phyloP scores from a whole-genome alignment of 768 basidiomycete species.

The Amanita rubescens region DNA sequence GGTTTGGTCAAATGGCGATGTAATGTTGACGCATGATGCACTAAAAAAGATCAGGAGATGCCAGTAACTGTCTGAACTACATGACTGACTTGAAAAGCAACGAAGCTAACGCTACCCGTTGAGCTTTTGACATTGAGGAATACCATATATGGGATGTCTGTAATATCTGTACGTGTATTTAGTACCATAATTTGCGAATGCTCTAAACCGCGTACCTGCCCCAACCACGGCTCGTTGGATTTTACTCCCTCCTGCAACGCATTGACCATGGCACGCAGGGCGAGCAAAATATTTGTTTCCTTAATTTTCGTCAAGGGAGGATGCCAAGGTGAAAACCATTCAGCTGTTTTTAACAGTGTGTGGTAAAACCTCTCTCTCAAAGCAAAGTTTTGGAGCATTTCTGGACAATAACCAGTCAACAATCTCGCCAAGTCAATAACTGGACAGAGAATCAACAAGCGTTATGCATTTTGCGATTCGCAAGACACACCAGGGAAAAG shows the following conservation, averaged over 20 bases:
- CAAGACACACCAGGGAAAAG: conserved; percentile 57
- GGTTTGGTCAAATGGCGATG: conserved; percentile 29
- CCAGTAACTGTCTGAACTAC: not conserved
- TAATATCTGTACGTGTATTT: conserved; percentile 40
- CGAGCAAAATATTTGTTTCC: conserved; percentile 81
- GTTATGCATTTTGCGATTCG: not conserved
- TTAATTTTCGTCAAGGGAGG: conserved; percentile 56
- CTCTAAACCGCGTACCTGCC: conserved; percentile 31
- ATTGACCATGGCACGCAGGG: conserved; percentile 77
- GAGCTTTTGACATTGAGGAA: conserved; percentile 52
- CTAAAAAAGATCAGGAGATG: conserved; percentile 29
- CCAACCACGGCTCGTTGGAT: conserved; percentile 43
- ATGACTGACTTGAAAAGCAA: conserved; percentile 78
- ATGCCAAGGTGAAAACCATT: conserved; percentile 52
- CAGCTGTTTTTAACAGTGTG: conserved; percentile 58
- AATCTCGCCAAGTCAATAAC: conserved; percentile 85
- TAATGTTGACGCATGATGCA: conserved; percentile 53
- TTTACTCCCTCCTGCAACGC: conserved; percentile 51
- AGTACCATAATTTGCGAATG: conserved; percentile 6
- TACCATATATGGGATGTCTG: conserved; percentile 46
- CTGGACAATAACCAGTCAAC: conserved; percentile 56
- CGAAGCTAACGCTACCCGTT: conserved; percentile 73
- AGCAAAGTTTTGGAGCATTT: conserved; percentile 36
- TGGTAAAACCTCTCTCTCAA: conserved; percentile 48
- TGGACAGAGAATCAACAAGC: conserved; percentile 18